Base-by-base conservation (phyloP, 2,329 filamentous ascomycete species). In the Epichloe amarillans region DNA sequence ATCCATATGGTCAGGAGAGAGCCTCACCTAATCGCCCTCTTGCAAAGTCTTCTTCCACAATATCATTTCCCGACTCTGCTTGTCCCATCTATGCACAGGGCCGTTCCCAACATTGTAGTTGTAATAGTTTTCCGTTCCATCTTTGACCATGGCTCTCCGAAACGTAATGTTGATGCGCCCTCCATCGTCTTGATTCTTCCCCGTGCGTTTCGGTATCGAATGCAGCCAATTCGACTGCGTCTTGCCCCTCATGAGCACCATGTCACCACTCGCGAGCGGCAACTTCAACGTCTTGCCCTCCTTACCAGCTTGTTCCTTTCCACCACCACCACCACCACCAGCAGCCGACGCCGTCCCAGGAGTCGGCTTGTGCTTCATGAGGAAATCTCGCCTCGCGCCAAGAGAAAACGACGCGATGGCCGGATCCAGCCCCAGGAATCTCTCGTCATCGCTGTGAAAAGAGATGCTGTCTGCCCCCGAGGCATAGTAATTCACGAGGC, bases 401-500 rank as follows among this genome's bases (percentile, higher is more conserved):
- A 91, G 71, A 1, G 82, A 83, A 59, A 89, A 81, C 0, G 83
- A 88, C 1, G 86, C 86, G 50, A 91, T 90, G 8, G 80, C 77
- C 0, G 86, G 86, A 17, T 83, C 68, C 0, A 67, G 56, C 0
- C 86, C 86, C 0, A 91, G 73, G 57, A 91, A 93, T 5, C 78
- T 72, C 69, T 91, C 87, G 60, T 91, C 86, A 57, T 91, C 87
- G 46, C 82, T 86, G 64, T 91, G 86, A 60, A 84, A 91, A 11
- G 82, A 77, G 46, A 91, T 91, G 57, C 83, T 87, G 63, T 91
- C 86, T 5, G 79, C 70, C 0, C 86, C 86, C 3, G 77, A 78
- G n/a, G 83, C 82, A 61, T 91, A 91, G 68, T 91, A 91, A 61
- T 91, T 91, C 4, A 91, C 84, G 1, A 91, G 73, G 53, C 82